These are phyloP conservation scores for Oxalis stricta DNA, from an alignment of 441 rosid species.

Conservation along the genomic window DNA sequence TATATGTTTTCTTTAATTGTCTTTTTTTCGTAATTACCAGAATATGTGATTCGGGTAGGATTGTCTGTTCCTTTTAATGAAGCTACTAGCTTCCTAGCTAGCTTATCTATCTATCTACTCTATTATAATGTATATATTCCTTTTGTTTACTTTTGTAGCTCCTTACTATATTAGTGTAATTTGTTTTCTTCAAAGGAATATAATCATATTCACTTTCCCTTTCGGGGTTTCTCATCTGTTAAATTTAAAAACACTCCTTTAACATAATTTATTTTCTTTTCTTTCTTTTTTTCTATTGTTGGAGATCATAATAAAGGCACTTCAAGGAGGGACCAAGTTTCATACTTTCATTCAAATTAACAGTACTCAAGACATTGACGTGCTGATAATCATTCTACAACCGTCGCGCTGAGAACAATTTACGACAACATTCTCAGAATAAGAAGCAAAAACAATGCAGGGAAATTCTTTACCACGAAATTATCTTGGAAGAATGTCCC, in stretches of 20 bases:
- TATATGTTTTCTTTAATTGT: background rate
- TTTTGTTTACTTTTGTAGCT: constrained; percentile 13
- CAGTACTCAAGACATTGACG: too few species aligned
- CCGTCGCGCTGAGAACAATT: too few species aligned
- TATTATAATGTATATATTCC: too few species aligned
- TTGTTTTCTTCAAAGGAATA: constrained; percentile 21
- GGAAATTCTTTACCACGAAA: too few species aligned
- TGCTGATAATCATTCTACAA: too few species aligned
- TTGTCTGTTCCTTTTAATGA: constrained; percentile 22
- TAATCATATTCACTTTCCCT: constrained; percentile 20
- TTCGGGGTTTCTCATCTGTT: background rate
- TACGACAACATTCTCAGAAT: too few species aligned
- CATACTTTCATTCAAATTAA: too few species aligned
- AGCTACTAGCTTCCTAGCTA: constrained; percentile 12
- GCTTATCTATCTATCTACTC: too few species aligned
- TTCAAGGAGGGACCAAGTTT: too few species aligned
- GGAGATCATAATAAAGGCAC: too few species aligned
- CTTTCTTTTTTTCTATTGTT: constrained; percentile 6
- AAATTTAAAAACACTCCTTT: constrained; percentile 4
- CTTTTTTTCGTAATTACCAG: constrained; percentile 11
- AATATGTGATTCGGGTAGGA: constrained; percentile 14
- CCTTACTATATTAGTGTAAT: constrained; percentile 1
- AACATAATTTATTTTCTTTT: constrained; percentile 4
- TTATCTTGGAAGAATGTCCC: too few species aligned
- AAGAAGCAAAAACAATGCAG: too few species aligned